Percentiles rank a stretch among this genome's conserved stretches.
These are phyloP conservation scores for Agarophyton chilense DNA, from an alignment of 23 red algal genomes.

Conservation along the genomic window DNA sequence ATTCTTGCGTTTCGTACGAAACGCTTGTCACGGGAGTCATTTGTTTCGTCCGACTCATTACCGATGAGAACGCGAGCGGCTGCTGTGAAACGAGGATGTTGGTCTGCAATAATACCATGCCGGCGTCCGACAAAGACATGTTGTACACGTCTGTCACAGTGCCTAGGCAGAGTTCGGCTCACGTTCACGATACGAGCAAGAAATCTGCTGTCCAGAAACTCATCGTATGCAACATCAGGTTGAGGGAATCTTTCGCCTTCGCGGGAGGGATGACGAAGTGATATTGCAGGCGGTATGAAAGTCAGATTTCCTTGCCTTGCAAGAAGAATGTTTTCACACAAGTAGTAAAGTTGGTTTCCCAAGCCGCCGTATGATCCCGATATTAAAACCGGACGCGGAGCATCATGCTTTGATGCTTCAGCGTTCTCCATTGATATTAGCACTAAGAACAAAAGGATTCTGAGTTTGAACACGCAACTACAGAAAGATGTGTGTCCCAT, in stretches of 20 bases:
- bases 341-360: constrained; percentile 57
- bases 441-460: background rate
- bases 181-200: constrained; percentile 16
- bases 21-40: background rate
- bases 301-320: constrained; percentile 35
- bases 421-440: background rate
- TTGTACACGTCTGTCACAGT: constrained; percentile 4
- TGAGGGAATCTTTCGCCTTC: background rate
- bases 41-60: background rate
- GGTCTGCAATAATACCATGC: background rate
- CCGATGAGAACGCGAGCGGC: constrained; percentile 10
- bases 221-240: constrained; percentile 2
- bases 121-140: constrained; percentile 19
- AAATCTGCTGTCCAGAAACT: constrained; percentile 6
- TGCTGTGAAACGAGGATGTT: constrained; percentile 17
- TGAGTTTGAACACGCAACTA: background rate
- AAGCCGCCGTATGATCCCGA: constrained; percentile 45
- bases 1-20: background rate
- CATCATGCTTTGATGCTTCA: background rate
- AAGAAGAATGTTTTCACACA: constrained; percentile 24
- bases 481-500: background rate
- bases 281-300: background rate
- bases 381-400: background rate
- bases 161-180: background rate
- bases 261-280: background rate